Percentiles rank a stretch among this genome's conserved stretches.
phyloP scores from a whole-genome alignment of 805 yeast genomes.

The Isabelozyma pseudorhagii region DNA sequence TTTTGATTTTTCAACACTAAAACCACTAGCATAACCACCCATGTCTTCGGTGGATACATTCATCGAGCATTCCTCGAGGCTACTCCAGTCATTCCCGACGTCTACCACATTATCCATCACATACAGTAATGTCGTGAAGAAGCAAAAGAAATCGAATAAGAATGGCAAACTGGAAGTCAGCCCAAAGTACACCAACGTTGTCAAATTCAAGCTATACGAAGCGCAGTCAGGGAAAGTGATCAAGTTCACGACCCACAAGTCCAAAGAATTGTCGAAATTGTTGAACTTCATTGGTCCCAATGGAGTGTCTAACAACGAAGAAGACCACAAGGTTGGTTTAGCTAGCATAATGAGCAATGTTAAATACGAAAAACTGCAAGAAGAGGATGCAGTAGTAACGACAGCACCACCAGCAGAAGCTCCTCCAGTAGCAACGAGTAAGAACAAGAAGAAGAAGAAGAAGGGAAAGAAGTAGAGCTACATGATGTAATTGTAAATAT shows the following conservation, averaged over 20 bases:
- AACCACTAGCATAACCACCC: background rate
- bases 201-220: conserved; percentile 62
- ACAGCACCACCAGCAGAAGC: conserved; percentile 4
- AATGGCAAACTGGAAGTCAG: conserved; percentile 3
- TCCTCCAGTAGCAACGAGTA: background rate
- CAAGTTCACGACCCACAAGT: conserved; percentile 54
- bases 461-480: conserved; percentile 3
- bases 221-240: conserved; percentile 61
- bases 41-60: conserved; percentile 17
- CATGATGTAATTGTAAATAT: background rate
- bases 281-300: conserved; percentile 72
- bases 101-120: conserved; percentile 34
- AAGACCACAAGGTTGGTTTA: conserved; percentile 27
- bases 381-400: conserved; percentile 4
- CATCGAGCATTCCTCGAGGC: conserved; percentile 26
- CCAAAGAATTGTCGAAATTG: conserved; percentile 72
- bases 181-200: conserved; percentile 25
- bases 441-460: conserved; percentile 5
- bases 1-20: background rate
- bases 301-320: conserved; percentile 36
- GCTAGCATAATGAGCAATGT: conserved; percentile 40
- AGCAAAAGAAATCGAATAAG: conserved; percentile 9
- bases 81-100: conserved; percentile 36
- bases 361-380: conserved; percentile 22
- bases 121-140: conserved; percentile 29